A percentile compares a stretch with the other conserved stretches of the same genome.
Conservation (phyloP, 1,139 yeast species). For the Candida labiduridarum region DNA sequence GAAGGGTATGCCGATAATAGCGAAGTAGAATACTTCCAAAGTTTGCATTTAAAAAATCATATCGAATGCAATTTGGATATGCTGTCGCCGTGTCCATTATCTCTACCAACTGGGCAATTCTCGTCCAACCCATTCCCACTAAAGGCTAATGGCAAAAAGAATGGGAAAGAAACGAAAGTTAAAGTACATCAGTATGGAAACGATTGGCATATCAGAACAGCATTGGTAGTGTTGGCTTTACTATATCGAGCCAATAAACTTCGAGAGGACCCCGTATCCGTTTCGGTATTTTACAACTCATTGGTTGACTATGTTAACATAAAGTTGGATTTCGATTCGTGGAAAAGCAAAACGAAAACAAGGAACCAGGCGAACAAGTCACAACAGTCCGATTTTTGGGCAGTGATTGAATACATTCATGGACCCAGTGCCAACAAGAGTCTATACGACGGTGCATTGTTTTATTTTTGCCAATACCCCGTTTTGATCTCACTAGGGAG, state of each 20-base stretch:
- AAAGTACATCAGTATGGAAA: conserved; percentile 66
- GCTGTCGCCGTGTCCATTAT: conserved; percentile 7
- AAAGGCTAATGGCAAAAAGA: conserved; percentile 18
- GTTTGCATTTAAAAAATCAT: conserved; percentile 14
- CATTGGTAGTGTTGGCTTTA: conserved; percentile 58
- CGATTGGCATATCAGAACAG: conserved; percentile 80
- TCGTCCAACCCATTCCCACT: conserved; percentile 12
- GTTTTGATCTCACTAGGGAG: conserved; percentile 80
- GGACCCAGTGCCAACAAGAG: conserved; percentile 32
- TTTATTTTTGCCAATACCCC: conserved; percentile 80
- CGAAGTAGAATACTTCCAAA: conserved; percentile 24
- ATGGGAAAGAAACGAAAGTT: conserved; percentile 44
- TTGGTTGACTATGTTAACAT: conserved; percentile 80
- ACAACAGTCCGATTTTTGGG: conserved; percentile 33
- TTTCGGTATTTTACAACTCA: conserved; percentile 71
- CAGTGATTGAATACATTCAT: conserved; percentile 50
- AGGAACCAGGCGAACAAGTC: conserved; percentile 10
- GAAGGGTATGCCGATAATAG: conserved; percentile 6
- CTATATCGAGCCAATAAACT: conserved; percentile 56
- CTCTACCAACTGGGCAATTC: conserved; percentile 13
- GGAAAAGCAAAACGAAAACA: conserved; percentile 55
- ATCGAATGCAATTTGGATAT: conserved; percentile 18
- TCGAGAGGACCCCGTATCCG: conserved; percentile 41
- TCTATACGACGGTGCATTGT: conserved; percentile 30
- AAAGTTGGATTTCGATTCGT: conserved; percentile 76